Evolutionary conservation across 345 rosid genomes (phyloP).

Genomic region (Turritis glabra): DNA sequence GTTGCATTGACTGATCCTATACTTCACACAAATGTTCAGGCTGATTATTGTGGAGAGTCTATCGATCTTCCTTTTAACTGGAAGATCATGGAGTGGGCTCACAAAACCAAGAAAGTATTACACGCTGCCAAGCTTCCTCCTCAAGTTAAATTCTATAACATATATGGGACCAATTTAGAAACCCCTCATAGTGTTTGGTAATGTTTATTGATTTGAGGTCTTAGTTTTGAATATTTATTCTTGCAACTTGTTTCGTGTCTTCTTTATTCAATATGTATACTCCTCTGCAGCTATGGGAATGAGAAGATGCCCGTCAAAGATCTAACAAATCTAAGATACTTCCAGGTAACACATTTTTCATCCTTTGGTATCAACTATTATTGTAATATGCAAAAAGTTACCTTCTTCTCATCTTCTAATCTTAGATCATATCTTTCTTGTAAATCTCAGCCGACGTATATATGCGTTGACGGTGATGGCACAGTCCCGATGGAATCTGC

Average conservation of each 20-base stretch:
- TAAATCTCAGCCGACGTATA: conserved; percentile 69
- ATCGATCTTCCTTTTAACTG: conserved; percentile 80
- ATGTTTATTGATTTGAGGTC: conserved; percentile 30
- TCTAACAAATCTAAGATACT: conserved; percentile 54
- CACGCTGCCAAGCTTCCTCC: conserved; percentile 71
- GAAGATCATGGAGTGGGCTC: conserved; percentile 88
- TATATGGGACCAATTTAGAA: conserved; percentile 78
- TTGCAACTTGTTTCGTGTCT: neutral
- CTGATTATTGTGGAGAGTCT: conserved; percentile 56
- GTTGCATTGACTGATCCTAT: conserved; percentile 7
- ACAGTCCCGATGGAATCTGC: conserved; percentile 94
- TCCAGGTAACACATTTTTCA: conserved; percentile 52
- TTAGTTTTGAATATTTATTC: neutral
- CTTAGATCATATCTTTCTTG: neutral
- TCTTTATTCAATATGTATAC: neutral
- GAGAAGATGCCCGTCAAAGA: conserved; percentile 71
- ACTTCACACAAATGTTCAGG: conserved; percentile 42
- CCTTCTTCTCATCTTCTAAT: conserved; percentile 13
- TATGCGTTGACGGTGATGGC: conserved; percentile 92
- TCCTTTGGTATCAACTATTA: conserved; percentile 11
- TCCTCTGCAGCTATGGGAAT: conserved; percentile 76
- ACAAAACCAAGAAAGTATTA: conserved; percentile 59
- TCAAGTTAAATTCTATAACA: conserved; percentile 86
- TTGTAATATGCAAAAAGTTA: neutral
- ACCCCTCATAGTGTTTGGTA: conserved; percentile 96